These are phyloP conservation scores for Beauveria varroae DNA, from an alignment of 2,329 filamentous ascomycete genomes.

Conservation along the genomic window DNA sequence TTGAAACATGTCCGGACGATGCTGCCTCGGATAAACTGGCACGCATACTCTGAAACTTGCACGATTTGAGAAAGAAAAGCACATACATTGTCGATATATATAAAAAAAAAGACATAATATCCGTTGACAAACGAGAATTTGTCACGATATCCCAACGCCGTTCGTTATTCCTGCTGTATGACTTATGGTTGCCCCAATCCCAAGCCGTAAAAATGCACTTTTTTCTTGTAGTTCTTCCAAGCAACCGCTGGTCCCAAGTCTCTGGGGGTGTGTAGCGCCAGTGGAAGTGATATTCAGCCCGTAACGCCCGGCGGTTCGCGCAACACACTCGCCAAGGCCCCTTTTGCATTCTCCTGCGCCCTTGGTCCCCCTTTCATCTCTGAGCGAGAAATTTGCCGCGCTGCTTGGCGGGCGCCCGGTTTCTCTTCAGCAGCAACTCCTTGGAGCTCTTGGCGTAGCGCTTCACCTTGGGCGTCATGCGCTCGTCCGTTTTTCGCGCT, in stretches of 20 bases:
- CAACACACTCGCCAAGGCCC: too few species aligned
- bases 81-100: neutral
- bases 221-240: neutral
- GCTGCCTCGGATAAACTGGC: neutral
- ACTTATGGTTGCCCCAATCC: neutral
- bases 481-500: conserved; percentile 34
- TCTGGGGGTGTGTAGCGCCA: too few species aligned
- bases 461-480: conserved; percentile 40
- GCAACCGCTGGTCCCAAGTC: too few species aligned
- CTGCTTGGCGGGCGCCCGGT: conserved; percentile 28
- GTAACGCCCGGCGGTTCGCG: too few species aligned
- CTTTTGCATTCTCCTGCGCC: neutral
- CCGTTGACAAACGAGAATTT: neutral
- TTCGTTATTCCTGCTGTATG: neutral
- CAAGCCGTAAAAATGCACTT: neutral
- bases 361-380: neutral
- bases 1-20: neutral
- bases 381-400: conserved; percentile 36
- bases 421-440: conserved; percentile 38
- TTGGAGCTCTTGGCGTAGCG: conserved; percentile 35
- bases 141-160: neutral
- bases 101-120: neutral
- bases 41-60: neutral
- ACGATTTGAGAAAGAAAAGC: neutral
- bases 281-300: too few species aligned